These are phyloP conservation scores for Xylaria multiplex DNA, from an alignment of 2,329 filamentous ascomycete species.

Conservation along the genomic window DNA sequence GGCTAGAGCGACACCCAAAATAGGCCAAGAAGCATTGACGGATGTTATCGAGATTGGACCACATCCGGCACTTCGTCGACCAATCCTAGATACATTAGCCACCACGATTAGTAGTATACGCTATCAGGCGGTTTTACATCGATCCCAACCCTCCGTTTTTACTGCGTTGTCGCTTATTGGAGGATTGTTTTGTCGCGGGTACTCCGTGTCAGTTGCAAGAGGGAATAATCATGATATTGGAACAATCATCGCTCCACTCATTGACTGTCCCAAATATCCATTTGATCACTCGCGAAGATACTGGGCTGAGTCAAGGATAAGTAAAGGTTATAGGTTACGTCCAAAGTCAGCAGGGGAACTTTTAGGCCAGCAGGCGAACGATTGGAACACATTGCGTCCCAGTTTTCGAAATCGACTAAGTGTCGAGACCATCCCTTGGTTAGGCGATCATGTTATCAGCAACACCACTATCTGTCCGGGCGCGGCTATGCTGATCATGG, in stretches of 20 bases:
- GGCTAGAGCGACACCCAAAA: too few species aligned
- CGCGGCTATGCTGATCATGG: too few species aligned
- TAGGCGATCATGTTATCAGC: slow-evolving; percentile 20
- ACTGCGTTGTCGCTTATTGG: too few species aligned
- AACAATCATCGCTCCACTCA: too few species aligned
- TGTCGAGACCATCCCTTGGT: slow-evolving; percentile 8
- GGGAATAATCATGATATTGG: too few species aligned
- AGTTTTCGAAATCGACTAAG: slow-evolving; percentile 13
- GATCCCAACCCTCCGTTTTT: too few species aligned
- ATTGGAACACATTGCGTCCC: slow-evolving; percentile 35
- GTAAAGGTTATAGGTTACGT: slow-evolving; percentile 43
- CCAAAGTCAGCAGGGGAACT: slow-evolving; percentile 40
- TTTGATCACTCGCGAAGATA: slow-evolving; percentile 53
- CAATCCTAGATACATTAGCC: not conserved
- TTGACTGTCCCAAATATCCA: slow-evolving; percentile 50
- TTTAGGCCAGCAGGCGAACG: slow-evolving; percentile 40
- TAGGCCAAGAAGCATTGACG: too few species aligned
- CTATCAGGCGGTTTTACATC: too few species aligned
- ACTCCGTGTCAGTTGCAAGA: slow-evolving; percentile 6
- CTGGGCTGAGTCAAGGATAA: slow-evolving; percentile 49
- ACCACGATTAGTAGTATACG: too few species aligned
- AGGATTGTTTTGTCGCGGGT: slow-evolving; percentile 19
- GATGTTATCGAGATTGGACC: slow-evolving; percentile 30
- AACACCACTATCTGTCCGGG: too few species aligned
- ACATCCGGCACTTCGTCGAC: slow-evolving; percentile 16